Conservation (phyloP, 78 protist species). For the Parvularia atlantis region DNA sequence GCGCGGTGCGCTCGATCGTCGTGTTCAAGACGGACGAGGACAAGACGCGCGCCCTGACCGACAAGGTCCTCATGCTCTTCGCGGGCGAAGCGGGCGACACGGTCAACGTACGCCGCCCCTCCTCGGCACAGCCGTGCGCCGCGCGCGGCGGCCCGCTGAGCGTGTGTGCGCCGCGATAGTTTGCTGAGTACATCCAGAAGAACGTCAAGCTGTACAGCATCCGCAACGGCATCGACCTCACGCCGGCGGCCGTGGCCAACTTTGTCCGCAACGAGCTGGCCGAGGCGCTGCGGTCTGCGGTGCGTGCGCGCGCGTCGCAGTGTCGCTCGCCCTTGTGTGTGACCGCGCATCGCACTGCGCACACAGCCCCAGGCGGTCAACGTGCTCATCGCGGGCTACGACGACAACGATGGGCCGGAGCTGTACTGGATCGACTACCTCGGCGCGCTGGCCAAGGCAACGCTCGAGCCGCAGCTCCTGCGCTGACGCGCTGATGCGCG, state of each 20-base stretch:
- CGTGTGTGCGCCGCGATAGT: constrained; percentile 3
- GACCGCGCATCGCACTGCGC: not conserved
- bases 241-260: constrained; percentile 44
- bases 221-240: constrained; percentile 25
- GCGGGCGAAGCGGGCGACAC: not conserved
- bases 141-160: not conserved
- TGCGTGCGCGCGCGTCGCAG: not conserved
- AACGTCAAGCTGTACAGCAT: constrained; percentile 32
- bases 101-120: not conserved
- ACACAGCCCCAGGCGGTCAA: constrained; percentile 50
- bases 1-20: not conserved
- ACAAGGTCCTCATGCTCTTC: not conserved
- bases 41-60: not conserved
- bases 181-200: constrained; percentile 36
- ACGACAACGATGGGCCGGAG: constrained; percentile 25
- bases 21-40: not conserved
- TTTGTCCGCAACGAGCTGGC: constrained; percentile 41
- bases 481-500: no score
- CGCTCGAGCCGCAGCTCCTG: no score
- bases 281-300: constrained; percentile 26
- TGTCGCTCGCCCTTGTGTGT: not conserved
- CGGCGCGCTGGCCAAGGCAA: constrained; percentile 33
- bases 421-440: constrained; percentile 52
- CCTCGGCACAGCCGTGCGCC: not conserved
- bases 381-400: constrained; percentile 52